Evolutionary conservation across 1,284 basidiomycete species (phyloP).

Genomic region (Calocybe gambosa): DNA sequence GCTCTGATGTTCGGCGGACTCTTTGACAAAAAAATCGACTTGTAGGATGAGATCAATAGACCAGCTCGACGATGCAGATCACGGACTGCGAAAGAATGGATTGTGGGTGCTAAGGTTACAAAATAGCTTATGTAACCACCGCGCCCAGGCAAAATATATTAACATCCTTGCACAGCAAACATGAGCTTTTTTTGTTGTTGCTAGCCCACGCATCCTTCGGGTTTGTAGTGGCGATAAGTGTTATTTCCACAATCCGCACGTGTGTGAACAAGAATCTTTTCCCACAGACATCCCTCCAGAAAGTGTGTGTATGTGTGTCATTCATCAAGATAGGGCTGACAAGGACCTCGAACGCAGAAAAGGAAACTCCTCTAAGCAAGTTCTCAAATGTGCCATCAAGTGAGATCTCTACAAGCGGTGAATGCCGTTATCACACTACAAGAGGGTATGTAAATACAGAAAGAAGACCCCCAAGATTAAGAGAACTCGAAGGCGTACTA

Average conservation of each 20-base stretch:
- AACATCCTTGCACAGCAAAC: neutral
- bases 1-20: neutral
- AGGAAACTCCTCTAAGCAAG: constrained; percentile 1
- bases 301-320: no score
- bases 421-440: neutral
- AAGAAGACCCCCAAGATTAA: neutral
- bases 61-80: no score
- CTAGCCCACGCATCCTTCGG: neutral
- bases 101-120: no score
- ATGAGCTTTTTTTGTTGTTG: neutral
- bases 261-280: neutral
- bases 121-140: no score
- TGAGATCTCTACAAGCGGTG: neutral
- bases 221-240: constrained; percentile 1
- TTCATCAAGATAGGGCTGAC: neutral
- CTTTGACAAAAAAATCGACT: neutral
- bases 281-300: neutral
- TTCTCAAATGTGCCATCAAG: neutral
- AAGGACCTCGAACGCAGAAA: constrained; percentile 1
- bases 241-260: neutral
- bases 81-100: no score
- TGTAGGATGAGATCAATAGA: no score
- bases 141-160: neutral
- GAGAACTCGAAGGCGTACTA: neutral
- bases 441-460: neutral